Conservation (phyloP, 2,329 filamentous ascomycete genomes). For the Penicillium sp. region DNA sequence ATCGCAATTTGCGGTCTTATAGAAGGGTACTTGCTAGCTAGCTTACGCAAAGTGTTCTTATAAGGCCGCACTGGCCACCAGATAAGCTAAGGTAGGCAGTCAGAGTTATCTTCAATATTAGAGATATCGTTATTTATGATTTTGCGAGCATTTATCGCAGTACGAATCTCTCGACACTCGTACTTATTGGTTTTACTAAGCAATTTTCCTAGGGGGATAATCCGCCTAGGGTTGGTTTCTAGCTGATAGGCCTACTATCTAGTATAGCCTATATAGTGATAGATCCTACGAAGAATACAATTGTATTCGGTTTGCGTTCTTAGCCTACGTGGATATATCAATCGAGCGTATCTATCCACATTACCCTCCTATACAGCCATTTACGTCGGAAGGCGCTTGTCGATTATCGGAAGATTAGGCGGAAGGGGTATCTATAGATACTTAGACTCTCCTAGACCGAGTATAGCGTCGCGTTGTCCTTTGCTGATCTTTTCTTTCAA, state of each 20-base stretch:
- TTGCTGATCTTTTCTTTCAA: too few species aligned
- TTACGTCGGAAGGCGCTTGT: slow-evolving; percentile 13
- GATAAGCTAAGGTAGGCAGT: slow-evolving; percentile 17
- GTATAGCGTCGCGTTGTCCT: too few species aligned
- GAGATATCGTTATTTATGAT: slow-evolving; percentile 23
- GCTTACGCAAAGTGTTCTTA: neutral
- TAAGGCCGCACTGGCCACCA: slow-evolving; percentile 11
- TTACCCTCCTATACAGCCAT: slow-evolving; percentile 16
- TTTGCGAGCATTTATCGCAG: slow-evolving; percentile 17
- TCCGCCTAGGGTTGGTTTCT: slow-evolving; percentile 8
- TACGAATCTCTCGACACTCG: slow-evolving; percentile 9
- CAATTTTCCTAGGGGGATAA: slow-evolving; percentile 11
- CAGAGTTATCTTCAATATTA: slow-evolving; percentile 12
- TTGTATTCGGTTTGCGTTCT: slow-evolving; percentile 11
- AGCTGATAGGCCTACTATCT: slow-evolving; percentile 20
- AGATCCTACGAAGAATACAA: slow-evolving; percentile 23
- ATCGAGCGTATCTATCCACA: slow-evolving; percentile 15
- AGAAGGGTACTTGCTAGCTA: slow-evolving; percentile 12
- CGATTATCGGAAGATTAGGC: slow-evolving; percentile 13
- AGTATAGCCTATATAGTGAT: slow-evolving; percentile 22
- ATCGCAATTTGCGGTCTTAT: slow-evolving; percentile 14
- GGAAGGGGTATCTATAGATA: slow-evolving; percentile 15
- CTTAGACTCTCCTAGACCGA: slow-evolving; percentile 11
- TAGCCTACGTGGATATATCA: slow-evolving; percentile 13
- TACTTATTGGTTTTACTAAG: slow-evolving; percentile 5